Evolutionary conservation across 2,329 filamentous ascomycete species (phyloP).

Genomic region (Septoria petroselini): DNA sequence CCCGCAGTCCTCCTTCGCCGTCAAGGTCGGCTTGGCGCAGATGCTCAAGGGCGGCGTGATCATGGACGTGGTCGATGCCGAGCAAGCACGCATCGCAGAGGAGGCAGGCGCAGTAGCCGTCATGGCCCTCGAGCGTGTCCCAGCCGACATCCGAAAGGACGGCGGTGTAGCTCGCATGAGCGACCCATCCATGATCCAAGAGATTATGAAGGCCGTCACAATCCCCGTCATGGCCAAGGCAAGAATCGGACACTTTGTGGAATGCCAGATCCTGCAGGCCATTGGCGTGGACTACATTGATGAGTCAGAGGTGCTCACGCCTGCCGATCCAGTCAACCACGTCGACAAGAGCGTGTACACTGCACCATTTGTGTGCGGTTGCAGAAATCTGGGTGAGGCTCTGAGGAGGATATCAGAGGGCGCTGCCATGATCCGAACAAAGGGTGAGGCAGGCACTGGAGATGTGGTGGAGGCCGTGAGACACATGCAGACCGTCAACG

Average conservation of each 20-base stretch:
- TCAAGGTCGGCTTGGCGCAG: conserved; percentile 92
- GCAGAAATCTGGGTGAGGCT: conserved; percentile 89
- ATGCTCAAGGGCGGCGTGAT: conserved; percentile 99
- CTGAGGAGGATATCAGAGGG: conserved; percentile 87
- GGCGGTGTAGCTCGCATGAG: conserved; percentile 97
- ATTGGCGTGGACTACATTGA: conserved; percentile 97
- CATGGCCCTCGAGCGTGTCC: conserved; percentile 97
- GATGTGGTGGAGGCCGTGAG: conserved; percentile 95
- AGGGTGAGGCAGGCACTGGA: conserved; percentile 95
- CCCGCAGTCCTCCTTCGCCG: conserved; percentile 62
- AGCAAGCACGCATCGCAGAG: conserved; percentile 91
- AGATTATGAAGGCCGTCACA: conserved; percentile 90
- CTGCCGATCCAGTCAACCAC: conserved; percentile 85
- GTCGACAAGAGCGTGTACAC: conserved; percentile 82
- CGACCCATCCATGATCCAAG: conserved; percentile 88
- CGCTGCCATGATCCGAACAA: conserved; percentile 97
- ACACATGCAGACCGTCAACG: conserved; percentile 88
- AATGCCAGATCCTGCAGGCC: conserved; percentile 95
- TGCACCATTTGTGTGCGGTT: conserved; percentile 93
- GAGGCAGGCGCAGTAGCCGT: conserved; percentile 93
- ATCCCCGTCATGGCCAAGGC: conserved; percentile 99
- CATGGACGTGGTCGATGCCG: conserved; percentile 95
- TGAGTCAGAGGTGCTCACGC: conserved; percentile 95
- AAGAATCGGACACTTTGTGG: conserved; percentile 94
- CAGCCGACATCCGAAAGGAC: conserved; percentile 87